Evolutionary conservation across 2,329 filamentous ascomycete genomes (phyloP), one percentile per base, ranked within the genome.

Genomic region (Dothideomycetidae sp.): DNA sequence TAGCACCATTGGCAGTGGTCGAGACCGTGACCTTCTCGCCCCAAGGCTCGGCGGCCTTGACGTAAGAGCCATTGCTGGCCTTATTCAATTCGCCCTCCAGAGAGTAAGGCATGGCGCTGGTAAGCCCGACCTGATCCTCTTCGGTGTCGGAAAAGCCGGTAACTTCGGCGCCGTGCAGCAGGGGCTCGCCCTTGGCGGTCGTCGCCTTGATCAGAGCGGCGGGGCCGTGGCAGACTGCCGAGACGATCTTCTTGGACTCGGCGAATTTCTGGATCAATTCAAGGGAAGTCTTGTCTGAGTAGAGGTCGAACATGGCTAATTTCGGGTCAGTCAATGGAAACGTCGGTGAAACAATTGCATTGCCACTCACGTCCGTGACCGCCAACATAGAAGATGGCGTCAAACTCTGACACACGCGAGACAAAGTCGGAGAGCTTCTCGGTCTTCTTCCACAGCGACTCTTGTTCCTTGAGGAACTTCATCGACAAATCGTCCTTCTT

Each of bases 151-250:
- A 68, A 50, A 75, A 74, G 7, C 70, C 75, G 0, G 74, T 78
- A 15, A 74, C 71, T 31, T 64, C 58, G 50, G 66, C 67, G 31
- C 69, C 73, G 34, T 64, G 56, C 28, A 81, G 54, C 7, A 80
- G 56, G 35, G 63, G 62, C 44, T 62, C 58, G 21, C 72, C 73
- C 42, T 66, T 59, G 4, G 57, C 45, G 13, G 65, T 50, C 48
- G 66, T 70, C 23, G 71, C 75, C 46, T 75, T 67, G 33, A 67
- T 62, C 11, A 82, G 61, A 10, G 68, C 78, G 3, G 70, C 70
- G 2, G 77, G 73, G 4, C 75, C 78, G 57, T 82, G 78, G 62
- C 78, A 81, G 31, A 82, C 75, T 3, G 77, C 73, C 0, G 71
- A 61, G 10, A 81, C 67, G 38, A 73, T 62, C 63, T 80, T 80